Evolutionary conservation across 2,329 filamentous ascomycete genomes (phyloP), one percentile per base, ranked within the genome.

Genomic region (Arthroderma sp.): DNA sequence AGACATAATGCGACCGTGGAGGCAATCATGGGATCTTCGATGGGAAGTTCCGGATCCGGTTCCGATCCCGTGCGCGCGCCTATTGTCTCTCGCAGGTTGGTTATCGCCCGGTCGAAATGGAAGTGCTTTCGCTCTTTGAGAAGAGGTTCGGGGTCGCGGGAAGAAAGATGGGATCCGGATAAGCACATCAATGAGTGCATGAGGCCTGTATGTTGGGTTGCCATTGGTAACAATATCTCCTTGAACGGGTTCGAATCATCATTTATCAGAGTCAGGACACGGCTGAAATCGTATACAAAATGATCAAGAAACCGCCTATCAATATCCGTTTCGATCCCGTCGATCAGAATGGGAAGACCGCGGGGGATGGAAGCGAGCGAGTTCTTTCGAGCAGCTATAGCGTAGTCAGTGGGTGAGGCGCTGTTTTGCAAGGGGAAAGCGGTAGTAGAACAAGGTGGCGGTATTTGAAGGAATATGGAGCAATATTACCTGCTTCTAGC

Each of bases 121-220:
- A 74, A 69, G 45, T 69, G 62, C 51, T 76, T 75, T 37, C 76
- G 68, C 46, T 74, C 68, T 45, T 69, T 68, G 52, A 74, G 68
- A 30, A 68, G 67, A 34, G 68, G 65, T 43, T 70, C 69, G 1
- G 70, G 68, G 47, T 69, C 68, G 9, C 71, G 60, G 6, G 68
- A 69, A n/a, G 71, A 70, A 43, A 79, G 62, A 55, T 94, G 86
- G 48, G 80, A 86, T 53, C 84, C 84, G 33, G 86, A 84, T 6
- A 94, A 71, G 38, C 84, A 86, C 43, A 94, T 73, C 41, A 94
- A 78, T 7, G 86, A 91, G 60, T 94, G 87, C 86, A 94, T 94
- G 43, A 94, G 69, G 8, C 86, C 86, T 50, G 79, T 74, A 58
- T 94, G 82, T 48, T 80, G 73, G 36, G 84, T 78, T 2, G 87